These are phyloP conservation scores for Boletus vermiculosoides DNA, from an alignment of 768 basidiomycete genomes.

Conservation along the genomic window DNA sequence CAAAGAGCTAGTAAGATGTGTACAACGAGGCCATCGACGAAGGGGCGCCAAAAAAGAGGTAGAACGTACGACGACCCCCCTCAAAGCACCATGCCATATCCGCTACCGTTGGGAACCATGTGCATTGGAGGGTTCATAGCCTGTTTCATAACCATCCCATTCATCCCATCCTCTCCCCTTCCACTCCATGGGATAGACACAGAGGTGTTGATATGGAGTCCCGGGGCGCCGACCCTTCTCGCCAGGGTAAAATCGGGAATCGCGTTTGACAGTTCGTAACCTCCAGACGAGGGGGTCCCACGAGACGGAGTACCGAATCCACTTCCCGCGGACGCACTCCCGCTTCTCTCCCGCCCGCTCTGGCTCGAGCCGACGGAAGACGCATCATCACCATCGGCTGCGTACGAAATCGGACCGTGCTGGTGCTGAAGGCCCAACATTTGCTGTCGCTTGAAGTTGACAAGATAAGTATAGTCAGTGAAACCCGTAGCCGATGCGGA, in stretches of 20 bases:
- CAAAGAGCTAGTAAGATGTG: conserved; percentile 10
- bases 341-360: conserved; percentile 35
- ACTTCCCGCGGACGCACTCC: conserved; percentile 37
- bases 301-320: conserved; percentile 33
- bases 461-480: conserved; percentile 25
- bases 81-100: conserved; percentile 42
- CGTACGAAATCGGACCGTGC: conserved; percentile 21
- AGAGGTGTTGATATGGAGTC: conserved; percentile 27
- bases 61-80: conserved; percentile 6
- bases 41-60: neutral
- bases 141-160: conserved; percentile 36
- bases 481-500: conserved; percentile 12
- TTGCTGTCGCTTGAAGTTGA: conserved; percentile 29
- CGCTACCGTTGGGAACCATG: conserved; percentile 37
- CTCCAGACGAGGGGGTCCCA: conserved; percentile 27
- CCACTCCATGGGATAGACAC: conserved; percentile 26
- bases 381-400: conserved; percentile 39
- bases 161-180: conserved; percentile 31
- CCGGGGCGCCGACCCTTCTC: conserved; percentile 26
- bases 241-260: conserved; percentile 25
- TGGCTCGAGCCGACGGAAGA: conserved; percentile 39
- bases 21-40: conserved; percentile 8
- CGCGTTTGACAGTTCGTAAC: conserved; percentile 37
- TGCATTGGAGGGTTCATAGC: conserved; percentile 38
- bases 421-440: conserved; percentile 35